phyloP scores from a whole-genome alignment of 495 filamentous ascomycete species.

The Darksidea phi region DNA sequence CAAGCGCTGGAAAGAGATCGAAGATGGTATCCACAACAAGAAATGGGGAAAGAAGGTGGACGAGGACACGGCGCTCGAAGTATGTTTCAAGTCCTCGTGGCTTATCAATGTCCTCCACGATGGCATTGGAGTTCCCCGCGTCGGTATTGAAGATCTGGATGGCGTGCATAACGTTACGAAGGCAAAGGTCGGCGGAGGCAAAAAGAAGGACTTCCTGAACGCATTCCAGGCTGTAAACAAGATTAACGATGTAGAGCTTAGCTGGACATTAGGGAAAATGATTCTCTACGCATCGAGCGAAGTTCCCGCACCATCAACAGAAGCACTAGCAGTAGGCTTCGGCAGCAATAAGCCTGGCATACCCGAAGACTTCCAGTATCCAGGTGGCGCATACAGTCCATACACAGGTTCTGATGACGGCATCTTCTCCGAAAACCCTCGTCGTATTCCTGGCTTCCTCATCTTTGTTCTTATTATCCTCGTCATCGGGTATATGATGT shows the following conservation, averaged over 20 bases:
- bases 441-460: conserved; percentile 69
- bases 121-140: conserved; percentile 90
- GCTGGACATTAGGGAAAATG: conserved; percentile 97
- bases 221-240: conserved; percentile 93
- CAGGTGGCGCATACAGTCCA: conserved; percentile 52
- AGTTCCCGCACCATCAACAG: conserved; percentile 61
- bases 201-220: conserved; percentile 77
- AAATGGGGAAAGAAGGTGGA: conserved; percentile 80
- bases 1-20: conserved; percentile 75
- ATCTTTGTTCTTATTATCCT: conserved; percentile 72
- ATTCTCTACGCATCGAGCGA: conserved; percentile 94
- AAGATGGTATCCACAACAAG: conserved; percentile 57
- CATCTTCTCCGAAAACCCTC: conserved; percentile 60
- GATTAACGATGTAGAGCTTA: conserved; percentile 89
- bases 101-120: conserved; percentile 93
- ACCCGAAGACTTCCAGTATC: conserved; percentile 79
- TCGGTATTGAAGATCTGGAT: conserved; percentile 67
- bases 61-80: conserved; percentile 69
- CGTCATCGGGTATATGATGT: conserved; percentile 63
- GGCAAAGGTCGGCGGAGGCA: conserved; percentile 64
- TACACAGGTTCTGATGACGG: conserved; percentile 55
- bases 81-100: conserved; percentile 98
- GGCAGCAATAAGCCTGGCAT: conserved; percentile 70
- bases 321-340: conserved; percentile 79
- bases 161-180: conserved; percentile 69